A percentile compares a stretch with the other conserved stretches of the same genome.
phyloP scores from a whole-genome alignment of 768 basidiomycete genomes.

The Rossbeevera mucosa region DNA sequence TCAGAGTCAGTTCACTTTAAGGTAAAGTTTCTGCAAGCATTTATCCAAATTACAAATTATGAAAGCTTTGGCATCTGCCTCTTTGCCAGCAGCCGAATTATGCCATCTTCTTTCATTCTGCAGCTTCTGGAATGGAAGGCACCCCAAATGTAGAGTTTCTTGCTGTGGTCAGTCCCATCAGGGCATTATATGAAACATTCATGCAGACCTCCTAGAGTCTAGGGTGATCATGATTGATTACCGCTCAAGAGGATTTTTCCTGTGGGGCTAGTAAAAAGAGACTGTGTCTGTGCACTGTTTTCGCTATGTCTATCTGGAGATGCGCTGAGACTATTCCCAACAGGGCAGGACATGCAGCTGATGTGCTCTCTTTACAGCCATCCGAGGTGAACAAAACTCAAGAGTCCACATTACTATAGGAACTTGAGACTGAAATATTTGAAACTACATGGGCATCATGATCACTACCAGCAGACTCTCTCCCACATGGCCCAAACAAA shows the following conservation, averaged over 20 bases:
- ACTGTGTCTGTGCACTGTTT: constrained; percentile 1
- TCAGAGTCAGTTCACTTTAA: too few relatives aligned
- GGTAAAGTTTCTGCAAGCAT: too few relatives aligned
- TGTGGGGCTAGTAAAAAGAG: neutral
- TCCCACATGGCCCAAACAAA: too few relatives aligned
- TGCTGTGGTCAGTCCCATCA: constrained; percentile 12
- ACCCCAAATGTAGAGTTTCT: constrained; percentile 13
- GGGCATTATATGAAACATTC: constrained; percentile 14
- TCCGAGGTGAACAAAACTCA: too few relatives aligned
- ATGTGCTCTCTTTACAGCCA: constrained; percentile 31
- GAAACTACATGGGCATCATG: too few relatives aligned
- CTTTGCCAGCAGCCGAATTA: too few relatives aligned
- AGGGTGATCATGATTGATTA: constrained; percentile 10
- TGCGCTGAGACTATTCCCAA: constrained; percentile 10
- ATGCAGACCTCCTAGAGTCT: constrained; percentile 1
- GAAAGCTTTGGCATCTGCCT: too few relatives aligned
- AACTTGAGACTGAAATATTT: too few relatives aligned
- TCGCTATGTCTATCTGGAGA: constrained; percentile 21
- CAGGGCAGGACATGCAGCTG: constrained; percentile 27
- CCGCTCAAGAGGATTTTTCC: neutral
- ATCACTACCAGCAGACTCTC: too few relatives aligned
- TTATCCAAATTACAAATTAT: too few relatives aligned
- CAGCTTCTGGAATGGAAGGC: constrained; percentile 32
- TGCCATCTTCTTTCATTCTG: constrained; percentile 25
- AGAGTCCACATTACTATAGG: too few relatives aligned